These are phyloP conservation scores for Inga laurina DNA, from an alignment of 306 rosid species.

Conservation along the genomic window DNA sequence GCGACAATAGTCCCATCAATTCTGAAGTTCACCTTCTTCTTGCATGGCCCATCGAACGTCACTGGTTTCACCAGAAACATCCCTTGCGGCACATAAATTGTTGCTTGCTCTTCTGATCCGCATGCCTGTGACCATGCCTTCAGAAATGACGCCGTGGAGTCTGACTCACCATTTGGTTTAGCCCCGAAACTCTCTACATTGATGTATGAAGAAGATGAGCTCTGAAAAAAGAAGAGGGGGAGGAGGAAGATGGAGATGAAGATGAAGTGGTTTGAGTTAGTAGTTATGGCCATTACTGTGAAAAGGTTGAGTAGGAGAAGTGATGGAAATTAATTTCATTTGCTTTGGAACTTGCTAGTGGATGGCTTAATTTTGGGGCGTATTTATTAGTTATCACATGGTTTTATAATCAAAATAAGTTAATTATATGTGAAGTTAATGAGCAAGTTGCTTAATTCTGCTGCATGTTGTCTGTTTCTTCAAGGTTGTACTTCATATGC, in stretches of 20 bases:
- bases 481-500: conserved; percentile 19
- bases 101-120: conserved; percentile 18
- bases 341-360: background rate
- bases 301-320: background rate
- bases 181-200: conserved; percentile 45
- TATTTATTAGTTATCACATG: conserved; percentile 31
- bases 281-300: conserved; percentile 6
- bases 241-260: conserved; percentile 1
- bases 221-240: background rate
- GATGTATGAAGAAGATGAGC: conserved; percentile 27
- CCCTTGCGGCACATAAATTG: conserved; percentile 43
- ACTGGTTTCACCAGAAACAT: conserved; percentile 42
- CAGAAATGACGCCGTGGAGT: conserved; percentile 28
- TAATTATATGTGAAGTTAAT: conserved; percentile 26
- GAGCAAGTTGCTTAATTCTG: conserved; percentile 8
- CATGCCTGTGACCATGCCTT: conserved; percentile 47
- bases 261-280: background rate
- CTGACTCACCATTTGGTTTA: conserved; percentile 3
- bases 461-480: background rate
- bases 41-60: conserved; percentile 46
- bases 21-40: conserved; percentile 22
- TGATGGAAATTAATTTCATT: background rate
- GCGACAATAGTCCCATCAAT: conserved; percentile 48
- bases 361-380: background rate
- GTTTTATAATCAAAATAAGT: conserved; percentile 31